Percentiles rank a stretch among this genome's conserved stretches.
phyloP scores from a whole-genome alignment of 2,329 filamentous ascomycete genomes.

The Cladophialophora exuberans region DNA sequence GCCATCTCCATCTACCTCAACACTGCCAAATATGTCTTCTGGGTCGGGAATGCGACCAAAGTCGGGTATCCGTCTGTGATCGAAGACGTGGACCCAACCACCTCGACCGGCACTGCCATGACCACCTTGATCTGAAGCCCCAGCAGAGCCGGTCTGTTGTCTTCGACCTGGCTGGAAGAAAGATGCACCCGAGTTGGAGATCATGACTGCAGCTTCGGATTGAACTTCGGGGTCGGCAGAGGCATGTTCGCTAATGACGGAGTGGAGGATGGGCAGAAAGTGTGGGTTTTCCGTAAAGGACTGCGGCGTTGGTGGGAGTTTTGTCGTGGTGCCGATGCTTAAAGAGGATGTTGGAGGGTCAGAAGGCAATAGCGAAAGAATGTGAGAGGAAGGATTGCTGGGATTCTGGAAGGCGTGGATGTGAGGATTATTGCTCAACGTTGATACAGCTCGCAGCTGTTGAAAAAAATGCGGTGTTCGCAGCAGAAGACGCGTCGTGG shows the following conservation, averaged over 20 bases:
- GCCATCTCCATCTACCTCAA: conserved; percentile 63
- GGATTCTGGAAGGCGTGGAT: conserved; percentile 43
- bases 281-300: conserved; percentile 60
- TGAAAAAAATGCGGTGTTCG: conserved; percentile 6
- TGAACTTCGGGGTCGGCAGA: conserved; percentile 59
- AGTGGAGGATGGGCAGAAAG: conserved; percentile 61
- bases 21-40: conserved; percentile 67
- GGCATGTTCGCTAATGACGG: conserved; percentile 58
- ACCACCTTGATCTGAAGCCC: conserved; percentile 62
- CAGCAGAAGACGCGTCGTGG: conserved; percentile 6
- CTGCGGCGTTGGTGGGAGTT: conserved; percentile 58
- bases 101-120: conserved; percentile 61
- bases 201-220: conserved; percentile 63
- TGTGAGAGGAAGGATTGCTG: conserved; percentile 39
- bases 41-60: conserved; percentile 66
- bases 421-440: conserved; percentile 27
- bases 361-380: conserved; percentile 61
- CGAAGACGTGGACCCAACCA: conserved; percentile 67
- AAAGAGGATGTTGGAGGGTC: conserved; percentile 57
- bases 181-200: conserved; percentile 56
- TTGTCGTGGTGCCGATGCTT: conserved; percentile 57
- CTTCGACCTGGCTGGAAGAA: conserved; percentile 40
- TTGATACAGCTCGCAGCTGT: conserved; percentile 24
- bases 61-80: conserved; percentile 62
- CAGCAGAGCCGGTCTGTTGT: conserved; percentile 55